Conservation (phyloP, 441 rosid species). For the Syzygium syzygioides region DNA sequence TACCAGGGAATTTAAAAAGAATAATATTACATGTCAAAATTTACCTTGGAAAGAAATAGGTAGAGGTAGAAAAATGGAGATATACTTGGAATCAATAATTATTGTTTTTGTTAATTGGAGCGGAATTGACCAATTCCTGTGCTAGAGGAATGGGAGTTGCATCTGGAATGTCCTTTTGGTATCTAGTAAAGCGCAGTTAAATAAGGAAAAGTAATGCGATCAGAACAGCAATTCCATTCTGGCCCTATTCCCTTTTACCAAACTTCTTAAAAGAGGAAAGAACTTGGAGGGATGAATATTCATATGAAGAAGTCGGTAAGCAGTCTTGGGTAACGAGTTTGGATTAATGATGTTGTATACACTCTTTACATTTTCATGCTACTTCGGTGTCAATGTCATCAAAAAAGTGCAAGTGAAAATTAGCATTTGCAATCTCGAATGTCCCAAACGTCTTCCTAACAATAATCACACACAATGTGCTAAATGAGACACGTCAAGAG, state of each 20-base stretch:
- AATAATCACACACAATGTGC: not conserved
- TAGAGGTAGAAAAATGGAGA: not conserved
- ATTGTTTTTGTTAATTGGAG: not conserved
- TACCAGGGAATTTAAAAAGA: not conserved
- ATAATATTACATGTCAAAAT: not conserved
- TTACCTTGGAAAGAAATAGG: not conserved
- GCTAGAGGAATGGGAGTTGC: not conserved
- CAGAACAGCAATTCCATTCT: not conserved
- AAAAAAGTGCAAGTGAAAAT: not conserved
- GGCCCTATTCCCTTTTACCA: not conserved
- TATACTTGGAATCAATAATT: not conserved
- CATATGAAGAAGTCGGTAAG: not conserved
- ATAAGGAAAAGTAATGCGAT: not conserved
- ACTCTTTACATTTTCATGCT: not conserved
- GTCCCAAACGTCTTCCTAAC: not conserved
- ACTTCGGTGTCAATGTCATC: not conserved
- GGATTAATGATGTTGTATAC: not conserved
- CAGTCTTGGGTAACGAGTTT: not conserved
- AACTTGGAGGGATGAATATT: not conserved
- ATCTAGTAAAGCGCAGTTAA: not conserved
- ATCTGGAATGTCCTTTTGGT: not conserved
- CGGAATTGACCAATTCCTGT: not conserved
- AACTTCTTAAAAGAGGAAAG: not conserved
- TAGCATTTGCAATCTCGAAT: not conserved
- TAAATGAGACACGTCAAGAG: not conserved